Base-by-base conservation (phyloP, 192 early-diverging fungal genomes). In the Gaertneriomyces sp. region DNA sequence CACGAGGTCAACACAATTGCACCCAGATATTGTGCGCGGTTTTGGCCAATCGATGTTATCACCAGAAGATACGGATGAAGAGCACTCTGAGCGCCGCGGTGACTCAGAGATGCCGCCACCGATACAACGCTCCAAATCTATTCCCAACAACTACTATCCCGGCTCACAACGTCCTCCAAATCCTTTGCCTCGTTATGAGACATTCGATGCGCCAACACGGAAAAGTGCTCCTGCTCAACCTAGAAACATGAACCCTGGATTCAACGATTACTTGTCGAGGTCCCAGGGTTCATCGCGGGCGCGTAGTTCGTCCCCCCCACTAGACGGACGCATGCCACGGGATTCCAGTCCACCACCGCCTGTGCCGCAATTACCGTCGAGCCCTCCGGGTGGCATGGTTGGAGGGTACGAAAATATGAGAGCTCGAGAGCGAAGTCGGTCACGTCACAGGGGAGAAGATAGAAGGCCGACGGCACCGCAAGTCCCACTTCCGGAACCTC, bases 61-160 rank as follows among this genome's bases (percentile, higher is more conserved):
- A n/a, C 20, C 14, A 39, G 19, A 40, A 25, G 25, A n/a, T 8
- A 38, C 42, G 40, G 64, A 66, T 3, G 64, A 66, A n/a, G 64
- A 57, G 10, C 11, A 60, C 16, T n/a, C 44, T 10, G 12, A 38
- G 7, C 60, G 8, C 7, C 50, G 45, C 14, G 49, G 19, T 52
- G 16, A 12, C 2, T 17, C 16, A n/a, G 64, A 59, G 56, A 0
- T 54, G 1, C 44, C 70, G 4, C 58, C 63, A 7, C 14, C 11
- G 45, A 49, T 74, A 2, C 50, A 41, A 51, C 42, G 74, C 20
- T 73, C 70, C 5, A 66, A 63, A 40, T 74, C 71, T 19, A 76
- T 49, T 41, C 74, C 74, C 6, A 20, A 65, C 54, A 76, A 73
- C 42, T 69, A 69, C 58, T 69, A 71, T 42, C 64, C 58, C 7